Base-by-base conservation (phyloP, 177 flowering plant species). In the Vitis hybrid region DNA sequence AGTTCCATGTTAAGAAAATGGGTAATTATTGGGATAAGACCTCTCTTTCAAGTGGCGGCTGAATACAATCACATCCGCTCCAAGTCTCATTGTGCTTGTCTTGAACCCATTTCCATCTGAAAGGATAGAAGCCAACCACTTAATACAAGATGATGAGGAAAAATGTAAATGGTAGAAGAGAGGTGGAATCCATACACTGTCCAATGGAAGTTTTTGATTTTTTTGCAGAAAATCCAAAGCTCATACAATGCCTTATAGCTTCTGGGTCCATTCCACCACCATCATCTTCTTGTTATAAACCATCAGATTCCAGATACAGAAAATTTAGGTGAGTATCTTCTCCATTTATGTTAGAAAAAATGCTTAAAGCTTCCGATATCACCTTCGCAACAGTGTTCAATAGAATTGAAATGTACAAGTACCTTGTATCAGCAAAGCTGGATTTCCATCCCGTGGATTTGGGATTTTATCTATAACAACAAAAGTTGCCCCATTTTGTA, bases 21-120 rank as follows among this genome's bases (percentile, higher is more conserved):
- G 46, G 6, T 6, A 35, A 5, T 61, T 48, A 6, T 14, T 4
- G 67, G 65, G 12, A 24, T 83, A 49, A 77, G 46, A 95, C 99
- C 93, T 84, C 56, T 87, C 68, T 27, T 69, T 57, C n/a, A 64
- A 14, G 76, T 79, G 84, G 65, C 97, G 92, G 73, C 88, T 93
- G 82, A 93, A 93, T 62, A 93, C 97, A 69, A 95, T 86, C 68
- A 80, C 99, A 87, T 93, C 98, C 14, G 97, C 92, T 50, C 98
- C 99, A 62, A 95, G 92, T 80, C 99, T 87, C 99, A 95, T 95
- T 13, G 92, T 76, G 78, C 99, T 90, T 18, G 98, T 95, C 84
- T 95, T 95, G 85, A 95, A 95, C 56, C 99, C 99, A 86, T 95
- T 95, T 74, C 99, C 99, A 93, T 95, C 99, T 95, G 91, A 74